Conservation (phyloP, 202 grass and related monocot genomes). For the Carex sylvatica region DNA sequence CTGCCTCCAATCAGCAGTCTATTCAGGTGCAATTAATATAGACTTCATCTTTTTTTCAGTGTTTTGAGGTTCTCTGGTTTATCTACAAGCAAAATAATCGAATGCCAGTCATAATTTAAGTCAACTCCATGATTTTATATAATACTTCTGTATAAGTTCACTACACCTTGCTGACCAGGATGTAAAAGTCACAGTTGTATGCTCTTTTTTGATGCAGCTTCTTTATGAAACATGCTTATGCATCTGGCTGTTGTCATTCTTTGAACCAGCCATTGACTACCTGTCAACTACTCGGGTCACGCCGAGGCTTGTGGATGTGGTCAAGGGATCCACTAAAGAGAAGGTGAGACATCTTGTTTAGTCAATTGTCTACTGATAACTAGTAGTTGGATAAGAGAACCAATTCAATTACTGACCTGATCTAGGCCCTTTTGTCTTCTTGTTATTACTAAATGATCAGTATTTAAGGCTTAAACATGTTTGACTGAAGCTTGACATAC, state of each 20-base stretch:
- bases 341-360: conserved; percentile 42
- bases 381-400: conserved; percentile 1
- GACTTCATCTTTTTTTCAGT: neutral
- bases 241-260: conserved; percentile 92
- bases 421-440: neutral
- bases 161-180: neutral
- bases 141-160: neutral
- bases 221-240: conserved; percentile 95
- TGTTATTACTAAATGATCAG: conserved; percentile 6
- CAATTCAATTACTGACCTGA: neutral
- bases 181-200: conserved; percentile 5
- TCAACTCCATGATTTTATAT: neutral
- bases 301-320: conserved; percentile 86
- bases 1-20: conserved; percentile 87
- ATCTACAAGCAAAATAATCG: neutral
- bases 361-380: neutral
- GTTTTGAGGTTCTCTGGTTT: neutral
- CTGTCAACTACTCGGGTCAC: conserved; percentile 78
- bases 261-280: conserved; percentile 84
- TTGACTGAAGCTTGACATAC: neutral
- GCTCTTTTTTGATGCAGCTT: conserved; percentile 51
- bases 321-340: conserved; percentile 93
- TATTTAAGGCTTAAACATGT: neutral
- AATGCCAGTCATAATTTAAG: neutral
- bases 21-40: conserved; percentile 56